Conservation (phyloP, 768 basidiomycete genomes). For the Hortiboletus flavorubellus region DNA sequence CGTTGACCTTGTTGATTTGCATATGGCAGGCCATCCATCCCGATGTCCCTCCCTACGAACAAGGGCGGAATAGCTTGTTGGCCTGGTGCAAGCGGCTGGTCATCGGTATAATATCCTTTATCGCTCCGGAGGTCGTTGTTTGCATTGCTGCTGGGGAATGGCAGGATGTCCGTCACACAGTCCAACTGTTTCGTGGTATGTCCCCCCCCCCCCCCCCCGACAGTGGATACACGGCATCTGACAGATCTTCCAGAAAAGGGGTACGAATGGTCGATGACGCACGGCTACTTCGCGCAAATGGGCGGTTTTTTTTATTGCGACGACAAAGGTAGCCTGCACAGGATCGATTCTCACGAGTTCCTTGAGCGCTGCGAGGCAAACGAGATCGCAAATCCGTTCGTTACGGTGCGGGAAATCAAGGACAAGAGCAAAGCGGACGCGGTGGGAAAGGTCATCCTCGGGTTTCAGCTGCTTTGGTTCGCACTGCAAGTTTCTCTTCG, state of each 20-base stretch:
- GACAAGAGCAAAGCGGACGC: not conserved
- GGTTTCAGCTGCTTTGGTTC: not conserved
- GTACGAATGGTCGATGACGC: conserved; percentile 2
- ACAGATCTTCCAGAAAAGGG: not conserved
- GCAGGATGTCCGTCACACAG: not conserved
- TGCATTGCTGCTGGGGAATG: not conserved
- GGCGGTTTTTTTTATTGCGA: not conserved
- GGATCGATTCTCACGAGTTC: not conserved
- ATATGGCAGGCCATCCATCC: conserved; percentile 1
- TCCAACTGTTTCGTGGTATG: not conserved
- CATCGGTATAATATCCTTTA: not conserved
- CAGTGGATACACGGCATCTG: not conserved
- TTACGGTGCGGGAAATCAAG: not conserved
- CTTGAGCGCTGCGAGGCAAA: not conserved
- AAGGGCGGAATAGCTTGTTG: no score
- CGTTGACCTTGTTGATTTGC: not conserved
- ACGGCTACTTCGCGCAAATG: not conserved
- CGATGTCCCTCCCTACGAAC: not conserved
- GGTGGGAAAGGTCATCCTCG: not conserved
- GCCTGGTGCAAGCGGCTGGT: no score
- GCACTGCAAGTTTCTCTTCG: not conserved
- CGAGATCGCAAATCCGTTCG: not conserved
- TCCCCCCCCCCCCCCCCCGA: not conserved
- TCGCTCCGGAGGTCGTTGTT: not conserved
- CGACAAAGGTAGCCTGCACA: not conserved